These are phyloP conservation scores for Penicillium lagena DNA, from an alignment of 495 filamentous ascomycete species.

Conservation along the genomic window DNA sequence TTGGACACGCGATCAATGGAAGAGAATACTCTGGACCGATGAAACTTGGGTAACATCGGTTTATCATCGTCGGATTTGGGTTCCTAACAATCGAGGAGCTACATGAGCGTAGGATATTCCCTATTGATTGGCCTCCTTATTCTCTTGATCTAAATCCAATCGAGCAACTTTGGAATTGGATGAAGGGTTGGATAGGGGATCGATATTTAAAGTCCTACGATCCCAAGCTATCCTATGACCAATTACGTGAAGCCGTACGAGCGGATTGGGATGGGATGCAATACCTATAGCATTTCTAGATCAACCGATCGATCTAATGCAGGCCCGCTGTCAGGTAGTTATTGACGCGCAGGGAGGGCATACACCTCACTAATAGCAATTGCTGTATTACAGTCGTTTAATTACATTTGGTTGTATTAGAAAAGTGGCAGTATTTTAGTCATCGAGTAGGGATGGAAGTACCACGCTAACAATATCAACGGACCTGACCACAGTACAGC, in stretches of 20 bases:
- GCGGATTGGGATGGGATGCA: conserved; percentile 1
- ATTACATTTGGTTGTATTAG: background rate
- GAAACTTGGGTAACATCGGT: conserved; percentile 7
- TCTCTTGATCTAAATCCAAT: conserved; percentile 14
- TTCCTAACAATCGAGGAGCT: background rate
- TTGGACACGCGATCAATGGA: conserved; percentile 6
- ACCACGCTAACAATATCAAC: conserved; percentile 10
- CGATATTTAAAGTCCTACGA: background rate
- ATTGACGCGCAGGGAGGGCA: conserved; percentile 3
- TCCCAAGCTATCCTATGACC: background rate
- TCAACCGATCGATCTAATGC: conserved; percentile 5
- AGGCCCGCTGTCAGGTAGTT: conserved; percentile 5
- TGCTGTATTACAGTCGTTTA: background rate
- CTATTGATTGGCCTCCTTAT: conserved; percentile 8
- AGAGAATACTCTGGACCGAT: conserved; percentile 5
- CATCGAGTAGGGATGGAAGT: background rate
- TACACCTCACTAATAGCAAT: background rate
- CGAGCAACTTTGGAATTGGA: conserved; percentile 3
- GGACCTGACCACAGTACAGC: no score
- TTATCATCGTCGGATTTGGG: conserved; percentile 5
- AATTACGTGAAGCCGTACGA: background rate
- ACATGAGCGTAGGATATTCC: background rate
- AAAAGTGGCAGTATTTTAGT: background rate
- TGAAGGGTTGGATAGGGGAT: no score
- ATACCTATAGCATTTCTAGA: conserved; percentile 1